Percentiles rank a stretch among this genome's conserved stretches.
Evolutionary conservation across 1,139 yeast genomes (phyloP).

Genomic region (Yamadazyma dushanensis): DNA sequence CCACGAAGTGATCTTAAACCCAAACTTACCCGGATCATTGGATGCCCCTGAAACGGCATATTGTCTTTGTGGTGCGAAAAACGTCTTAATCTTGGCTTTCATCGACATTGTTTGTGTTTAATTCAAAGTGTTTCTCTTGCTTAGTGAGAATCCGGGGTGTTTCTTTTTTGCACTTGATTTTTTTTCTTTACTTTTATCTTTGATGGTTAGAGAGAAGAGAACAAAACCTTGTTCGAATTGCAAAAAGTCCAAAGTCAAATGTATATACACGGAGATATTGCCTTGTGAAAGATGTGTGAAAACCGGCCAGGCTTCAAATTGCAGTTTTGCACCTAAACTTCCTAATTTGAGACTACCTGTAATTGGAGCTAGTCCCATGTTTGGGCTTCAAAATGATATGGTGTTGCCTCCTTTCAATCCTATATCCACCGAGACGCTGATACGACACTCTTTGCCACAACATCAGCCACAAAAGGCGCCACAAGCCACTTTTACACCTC

Average conservation of each 20-base stretch:
- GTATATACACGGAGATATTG: conserved; percentile 45
- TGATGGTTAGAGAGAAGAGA: conserved; percentile 44
- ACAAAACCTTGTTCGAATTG: conserved; percentile 67
- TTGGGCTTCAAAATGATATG: conserved; percentile 4
- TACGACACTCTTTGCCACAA: conserved; percentile 4
- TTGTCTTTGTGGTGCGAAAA: conserved; percentile 52
- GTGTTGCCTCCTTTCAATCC: conserved; percentile 7
- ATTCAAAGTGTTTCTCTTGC: neutral
- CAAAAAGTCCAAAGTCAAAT: conserved; percentile 63
- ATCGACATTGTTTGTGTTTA: conserved; percentile 33
- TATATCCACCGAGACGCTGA: neutral
- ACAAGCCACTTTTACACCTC: neutral
- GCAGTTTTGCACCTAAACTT: conserved; percentile 58
- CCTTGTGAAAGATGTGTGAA: conserved; percentile 63
- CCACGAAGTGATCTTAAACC: conserved; percentile 71
- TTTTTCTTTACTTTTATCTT: neutral
- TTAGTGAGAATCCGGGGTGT: conserved; percentile 3
- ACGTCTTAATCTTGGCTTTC: conserved; percentile 41
- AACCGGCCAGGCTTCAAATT: conserved; percentile 44
- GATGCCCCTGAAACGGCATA: conserved; percentile 81
- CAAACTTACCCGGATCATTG: conserved; percentile 62
- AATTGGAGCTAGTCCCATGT: conserved; percentile 14
- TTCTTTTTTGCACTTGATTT: neutral
- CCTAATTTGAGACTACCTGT: conserved; percentile 46
- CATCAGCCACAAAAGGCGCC: neutral